phyloP scores from a whole-genome alignment of 345 rosid species.

The Ricinus communis region DNA sequence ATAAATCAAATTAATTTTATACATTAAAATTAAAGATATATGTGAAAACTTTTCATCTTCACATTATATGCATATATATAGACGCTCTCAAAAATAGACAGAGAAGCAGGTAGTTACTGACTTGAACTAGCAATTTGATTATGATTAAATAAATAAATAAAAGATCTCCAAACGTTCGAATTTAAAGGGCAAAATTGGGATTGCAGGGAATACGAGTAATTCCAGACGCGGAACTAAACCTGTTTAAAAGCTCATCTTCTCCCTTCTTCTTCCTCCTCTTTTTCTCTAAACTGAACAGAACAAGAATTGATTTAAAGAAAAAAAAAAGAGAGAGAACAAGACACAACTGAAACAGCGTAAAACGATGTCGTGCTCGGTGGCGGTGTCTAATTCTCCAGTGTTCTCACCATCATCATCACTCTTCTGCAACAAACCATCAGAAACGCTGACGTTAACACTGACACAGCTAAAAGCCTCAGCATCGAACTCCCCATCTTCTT shows the following conservation, averaged over 20 bases:
- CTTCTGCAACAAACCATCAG: conserved; percentile 57
- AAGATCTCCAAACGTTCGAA: neutral
- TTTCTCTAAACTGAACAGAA: no score
- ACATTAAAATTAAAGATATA: no score
- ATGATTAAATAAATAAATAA: neutral
- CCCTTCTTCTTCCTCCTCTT: neutral
- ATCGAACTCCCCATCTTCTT: conserved; percentile 22
- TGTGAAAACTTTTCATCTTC: no score
- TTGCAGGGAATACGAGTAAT: no score
- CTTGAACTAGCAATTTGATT: no score
- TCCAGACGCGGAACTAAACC: neutral
- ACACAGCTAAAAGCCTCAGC: conserved; percentile 43
- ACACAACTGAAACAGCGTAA: no score
- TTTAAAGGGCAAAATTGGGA: conserved; percentile 1
- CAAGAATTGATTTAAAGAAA: no score
- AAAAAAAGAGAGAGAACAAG: no score
- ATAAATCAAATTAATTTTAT: no score
- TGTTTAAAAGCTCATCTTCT: neutral
- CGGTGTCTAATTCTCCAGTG: conserved; percentile 71
- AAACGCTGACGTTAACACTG: conserved; percentile 36
- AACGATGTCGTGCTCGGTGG: conserved; percentile 71
- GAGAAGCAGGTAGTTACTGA: no score
- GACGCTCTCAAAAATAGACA: no score
- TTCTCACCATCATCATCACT: conserved; percentile 75
- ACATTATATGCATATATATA: no score